Evolutionary conservation across 179 eudicot species (phyloP).

Genomic region (Monotropa hypopitys): DNA sequence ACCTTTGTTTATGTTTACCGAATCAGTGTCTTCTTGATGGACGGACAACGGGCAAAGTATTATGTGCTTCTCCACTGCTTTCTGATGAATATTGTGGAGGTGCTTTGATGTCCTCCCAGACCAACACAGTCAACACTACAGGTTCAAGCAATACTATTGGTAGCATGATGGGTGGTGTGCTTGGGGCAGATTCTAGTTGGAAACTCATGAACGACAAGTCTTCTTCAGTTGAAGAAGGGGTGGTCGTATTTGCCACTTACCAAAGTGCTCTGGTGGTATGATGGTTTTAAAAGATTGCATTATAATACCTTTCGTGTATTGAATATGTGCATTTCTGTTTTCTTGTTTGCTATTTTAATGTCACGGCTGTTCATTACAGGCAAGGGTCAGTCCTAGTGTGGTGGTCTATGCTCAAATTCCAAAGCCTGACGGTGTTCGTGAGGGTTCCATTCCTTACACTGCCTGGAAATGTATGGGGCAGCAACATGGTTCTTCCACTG

Average conservation of each 20-base stretch:
- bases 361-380: slow-evolving; percentile 29
- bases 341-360: slow-evolving; percentile 13
- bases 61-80: slow-evolving; percentile 77
- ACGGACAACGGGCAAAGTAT: slow-evolving; percentile 54
- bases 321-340: slow-evolving; percentile 2
- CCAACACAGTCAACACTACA: slow-evolving; percentile 30
- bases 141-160: slow-evolving; percentile 46
- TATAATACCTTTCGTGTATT: slow-evolving; percentile 13
- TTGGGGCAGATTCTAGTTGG: slow-evolving; percentile 57
- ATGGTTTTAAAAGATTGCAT: slow-evolving; percentile 23
- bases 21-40: slow-evolving; percentile 86
- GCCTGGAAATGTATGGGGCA: slow-evolving; percentile 77
- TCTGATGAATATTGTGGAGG: slow-evolving; percentile 48
- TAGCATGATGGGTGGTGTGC: slow-evolving; percentile 74
- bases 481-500: slow-evolving; percentile 37
- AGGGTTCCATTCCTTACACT: slow-evolving; percentile 93
- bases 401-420: slow-evolving; percentile 55
- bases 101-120: slow-evolving; percentile 33
- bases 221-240: slow-evolving; percentile 76
- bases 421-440: slow-evolving; percentile 76
- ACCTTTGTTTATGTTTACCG: neutral
- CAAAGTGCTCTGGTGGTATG: slow-evolving; percentile 95
- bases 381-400: slow-evolving; percentile 60
- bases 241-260: slow-evolving; percentile 77
- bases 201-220: slow-evolving; percentile 48